These are phyloP conservation scores for Rhododendron vialii DNA, from an alignment of 148 eudicot species.

Conservation along the genomic window DNA sequence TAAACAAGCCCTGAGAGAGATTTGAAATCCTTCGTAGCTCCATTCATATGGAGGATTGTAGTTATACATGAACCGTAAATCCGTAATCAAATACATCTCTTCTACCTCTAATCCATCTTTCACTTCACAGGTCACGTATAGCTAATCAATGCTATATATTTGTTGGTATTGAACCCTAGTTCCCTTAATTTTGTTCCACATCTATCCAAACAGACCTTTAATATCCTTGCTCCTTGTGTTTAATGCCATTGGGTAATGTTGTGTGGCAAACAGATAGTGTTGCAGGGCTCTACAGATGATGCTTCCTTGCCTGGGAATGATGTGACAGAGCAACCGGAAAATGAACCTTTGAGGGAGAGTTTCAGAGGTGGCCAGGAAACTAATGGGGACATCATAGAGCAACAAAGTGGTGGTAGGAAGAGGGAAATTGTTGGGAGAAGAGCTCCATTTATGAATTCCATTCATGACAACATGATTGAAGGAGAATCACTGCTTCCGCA, in stretches of 20 bases:
- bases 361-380: conserved; percentile 23
- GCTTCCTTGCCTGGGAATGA: background rate
- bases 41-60: background rate
- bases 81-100: background rate
- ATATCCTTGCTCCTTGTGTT: background rate
- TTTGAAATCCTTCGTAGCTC: background rate
- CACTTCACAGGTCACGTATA: background rate
- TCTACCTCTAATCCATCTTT: background rate
- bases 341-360: conserved; percentile 17
- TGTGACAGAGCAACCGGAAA: conserved; percentile 24
- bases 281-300: conserved; percentile 38
- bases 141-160: background rate
- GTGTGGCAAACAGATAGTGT: conserved; percentile 43
- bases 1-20: too few relatives aligned
- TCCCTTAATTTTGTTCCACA: background rate
- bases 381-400: conserved; percentile 4
- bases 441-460: conserved; percentile 3
- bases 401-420: conserved; percentile 18
- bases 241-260: background rate
- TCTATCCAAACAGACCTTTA: background rate
- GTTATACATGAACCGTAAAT: background rate
- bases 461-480: conserved; percentile 2
- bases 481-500: conserved; percentile 17
- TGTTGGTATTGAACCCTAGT: background rate
- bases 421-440: conserved; percentile 19